Percentiles rank a stretch among this genome's conserved stretches.
Evolutionary conservation across 371 early-diverging fungal genomes (phyloP).

Genomic region (Mucor racemosus): DNA sequence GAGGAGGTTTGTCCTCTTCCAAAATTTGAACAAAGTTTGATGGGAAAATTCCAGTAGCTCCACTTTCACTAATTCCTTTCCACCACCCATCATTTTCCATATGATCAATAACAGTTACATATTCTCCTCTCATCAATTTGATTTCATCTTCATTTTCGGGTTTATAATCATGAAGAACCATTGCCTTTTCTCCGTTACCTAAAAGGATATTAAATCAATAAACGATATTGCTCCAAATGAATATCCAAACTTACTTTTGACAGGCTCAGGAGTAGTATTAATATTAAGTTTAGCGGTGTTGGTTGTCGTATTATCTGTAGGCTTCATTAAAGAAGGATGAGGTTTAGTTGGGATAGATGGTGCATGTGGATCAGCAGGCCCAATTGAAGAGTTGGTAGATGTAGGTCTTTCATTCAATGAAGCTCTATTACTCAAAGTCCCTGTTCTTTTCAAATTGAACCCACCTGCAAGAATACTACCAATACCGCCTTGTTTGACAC

Average conservation of each 20-base stretch:
- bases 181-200: slow-evolving; percentile 25
- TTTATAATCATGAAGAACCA: slow-evolving; percentile 51
- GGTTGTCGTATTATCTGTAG: not conserved
- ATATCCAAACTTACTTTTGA: slow-evolving; percentile 2
- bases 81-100: slow-evolving; percentile 66
- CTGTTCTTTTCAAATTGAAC: slow-evolving; percentile 14
- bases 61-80: slow-evolving; percentile 61
- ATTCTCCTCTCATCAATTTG: slow-evolving; percentile 51
- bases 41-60: slow-evolving; percentile 60
- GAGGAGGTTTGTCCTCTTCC: slow-evolving; percentile 44
- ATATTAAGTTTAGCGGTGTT: not conserved
- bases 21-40: slow-evolving; percentile 63
- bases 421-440: slow-evolving; percentile 8
- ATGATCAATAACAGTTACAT: slow-evolving; percentile 55
- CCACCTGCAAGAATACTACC: slow-evolving; percentile 76
- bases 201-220: not conserved
- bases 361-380: not conserved
- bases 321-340: not conserved
- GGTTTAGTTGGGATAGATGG: slow-evolving; percentile 15
- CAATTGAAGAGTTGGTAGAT: not conserved
- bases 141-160: slow-evolving; percentile 64
- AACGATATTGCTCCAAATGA: too few relatives aligned
- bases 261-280: slow-evolving; percentile 3
- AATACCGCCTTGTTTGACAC: slow-evolving; percentile 83
- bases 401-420: slow-evolving; percentile 18